Percentiles rank a stretch among this genome's conserved stretches.
Conservation (phyloP, 2,329 filamentous ascomycete genomes). For the Fusarium xylarioides region DNA sequence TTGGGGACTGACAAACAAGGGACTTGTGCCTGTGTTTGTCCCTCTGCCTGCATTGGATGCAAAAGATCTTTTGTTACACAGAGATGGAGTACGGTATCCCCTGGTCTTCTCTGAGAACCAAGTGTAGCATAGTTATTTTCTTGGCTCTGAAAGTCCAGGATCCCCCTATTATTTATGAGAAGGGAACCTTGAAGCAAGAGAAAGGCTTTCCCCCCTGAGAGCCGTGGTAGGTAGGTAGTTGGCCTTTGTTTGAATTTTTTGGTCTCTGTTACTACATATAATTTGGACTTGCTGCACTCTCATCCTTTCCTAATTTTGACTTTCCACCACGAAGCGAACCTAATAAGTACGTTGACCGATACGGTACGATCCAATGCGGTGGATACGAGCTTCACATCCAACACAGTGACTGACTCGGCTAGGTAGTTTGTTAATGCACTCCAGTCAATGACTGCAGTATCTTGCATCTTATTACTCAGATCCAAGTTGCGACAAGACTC, state of each 20-base stretch:
- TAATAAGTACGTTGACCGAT: neutral
- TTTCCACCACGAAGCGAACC: conserved; percentile 1
- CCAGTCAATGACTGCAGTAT: neutral
- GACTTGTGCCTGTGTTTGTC: neutral
- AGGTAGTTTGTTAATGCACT: conserved; percentile 6
- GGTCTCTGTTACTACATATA: neutral
- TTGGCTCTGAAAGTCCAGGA: conserved; percentile 1
- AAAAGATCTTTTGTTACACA: conserved; percentile 28
- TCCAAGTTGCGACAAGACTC: conserved; percentile 11
- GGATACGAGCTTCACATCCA: neutral
- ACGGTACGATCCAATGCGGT: neutral
- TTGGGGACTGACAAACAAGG: conserved; percentile 1
- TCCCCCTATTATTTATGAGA: conserved; percentile 6
- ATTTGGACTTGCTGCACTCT: conserved; percentile 4
- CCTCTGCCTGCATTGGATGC: conserved; percentile 16
- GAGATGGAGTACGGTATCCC: conserved; percentile 7
- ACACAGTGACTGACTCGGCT: conserved; percentile 7
- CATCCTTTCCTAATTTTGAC: neutral
- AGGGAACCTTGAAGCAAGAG: neutral
- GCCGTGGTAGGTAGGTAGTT: neutral
- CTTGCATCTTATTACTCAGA: conserved; percentile 21
- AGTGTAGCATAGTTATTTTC: conserved; percentile 11
- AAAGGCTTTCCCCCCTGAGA: conserved; percentile 1
- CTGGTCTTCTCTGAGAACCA: neutral
- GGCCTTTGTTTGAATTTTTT: neutral